These are phyloP conservation scores for Ophiostoma sp. DNA, from an alignment of 2,329 filamentous ascomycete species.

Conservation along the genomic window DNA sequence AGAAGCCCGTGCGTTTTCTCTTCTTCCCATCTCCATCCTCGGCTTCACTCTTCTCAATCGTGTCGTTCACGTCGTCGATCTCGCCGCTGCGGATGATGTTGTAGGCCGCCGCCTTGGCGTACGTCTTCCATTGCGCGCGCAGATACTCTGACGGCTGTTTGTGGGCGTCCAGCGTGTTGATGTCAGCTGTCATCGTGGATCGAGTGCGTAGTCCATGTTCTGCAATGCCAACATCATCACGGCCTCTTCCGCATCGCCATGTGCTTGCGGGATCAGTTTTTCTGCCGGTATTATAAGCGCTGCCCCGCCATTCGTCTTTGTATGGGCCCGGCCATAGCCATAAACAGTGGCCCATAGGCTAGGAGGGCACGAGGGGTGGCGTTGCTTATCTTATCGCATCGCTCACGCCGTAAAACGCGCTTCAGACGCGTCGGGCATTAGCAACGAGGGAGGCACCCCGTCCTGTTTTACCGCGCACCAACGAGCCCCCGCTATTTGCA, in stretches of 20 bases:
- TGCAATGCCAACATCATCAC: neutral
- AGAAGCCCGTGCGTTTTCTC: conserved; percentile 35
- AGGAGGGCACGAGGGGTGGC: neutral
- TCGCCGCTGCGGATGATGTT: conserved; percentile 49
- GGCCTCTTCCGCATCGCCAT: neutral
- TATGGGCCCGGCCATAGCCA: no score
- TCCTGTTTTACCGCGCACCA: conserved; percentile 8
- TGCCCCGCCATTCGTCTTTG: conserved; percentile 19
- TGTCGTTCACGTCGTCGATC: conserved; percentile 49
- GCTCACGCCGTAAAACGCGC: conserved; percentile 19
- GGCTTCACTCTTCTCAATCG: no score
- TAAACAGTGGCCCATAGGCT: neutral
- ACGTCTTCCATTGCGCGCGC: conserved; percentile 67
- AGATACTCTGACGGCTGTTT: conserved; percentile 68
- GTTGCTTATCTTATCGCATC: conserved; percentile 1
- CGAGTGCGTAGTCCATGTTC: neutral
- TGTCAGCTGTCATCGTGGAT: conserved; percentile 39
- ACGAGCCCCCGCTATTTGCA: conserved; percentile 6
- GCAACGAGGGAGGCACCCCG: neutral
- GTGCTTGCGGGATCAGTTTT: neutral
- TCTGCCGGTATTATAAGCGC: conserved; percentile 13
- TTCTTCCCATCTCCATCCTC: neutral
- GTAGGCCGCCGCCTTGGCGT: conserved; percentile 54
- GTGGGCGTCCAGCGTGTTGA: conserved; percentile 62
- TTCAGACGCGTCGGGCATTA: conserved; percentile 13